Conservation (phyloP, 2,329 filamentous ascomycete species). For the Myriosclerotinia curreyana region DNA sequence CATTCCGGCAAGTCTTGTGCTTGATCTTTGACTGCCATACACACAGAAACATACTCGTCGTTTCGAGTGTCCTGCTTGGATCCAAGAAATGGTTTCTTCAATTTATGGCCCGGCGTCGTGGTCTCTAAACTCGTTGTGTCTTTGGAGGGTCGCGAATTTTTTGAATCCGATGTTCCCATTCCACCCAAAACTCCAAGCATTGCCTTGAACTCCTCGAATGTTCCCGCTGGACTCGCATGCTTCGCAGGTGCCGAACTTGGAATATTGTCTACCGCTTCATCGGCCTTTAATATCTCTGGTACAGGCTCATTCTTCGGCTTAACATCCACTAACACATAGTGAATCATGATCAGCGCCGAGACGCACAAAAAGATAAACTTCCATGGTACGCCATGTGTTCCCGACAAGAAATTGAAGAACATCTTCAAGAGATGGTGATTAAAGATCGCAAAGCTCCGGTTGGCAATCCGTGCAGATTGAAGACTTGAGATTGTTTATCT, state of each 20-base stretch:
- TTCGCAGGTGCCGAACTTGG: neutral
- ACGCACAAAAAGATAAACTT: constrained; percentile 17
- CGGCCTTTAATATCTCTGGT: neutral
- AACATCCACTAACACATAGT: constrained; percentile 18
- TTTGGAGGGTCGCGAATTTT: neutral
- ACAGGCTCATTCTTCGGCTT: neutral
- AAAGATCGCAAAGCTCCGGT: neutral
- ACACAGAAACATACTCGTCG: constrained; percentile 34
- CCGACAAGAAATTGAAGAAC: constrained; percentile 9
- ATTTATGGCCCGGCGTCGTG: neutral
- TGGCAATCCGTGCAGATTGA: neutral
- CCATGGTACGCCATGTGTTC: constrained; percentile 18
- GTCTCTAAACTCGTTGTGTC: neutral
- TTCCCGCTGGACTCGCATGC: constrained; percentile 14
- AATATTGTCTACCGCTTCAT: neutral
- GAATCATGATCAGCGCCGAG: constrained; percentile 12
- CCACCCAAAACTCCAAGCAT: constrained; percentile 11
- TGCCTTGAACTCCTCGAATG: constrained; percentile 23
- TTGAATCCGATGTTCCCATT: neutral
- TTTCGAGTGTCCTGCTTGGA: constrained; percentile 17
- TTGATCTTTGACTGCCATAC: constrained; percentile 34
- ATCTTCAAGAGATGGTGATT: constrained; percentile 5
- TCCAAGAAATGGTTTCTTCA: constrained; percentile 15
- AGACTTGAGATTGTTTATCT: neutral
- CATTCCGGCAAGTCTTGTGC: constrained; percentile 33